A percentile compares a stretch with the other conserved stretches of the same genome.
Evolutionary conservation across 1,284 basidiomycete species (phyloP).

Genomic region (Ceraceosorus bombacis): DNA sequence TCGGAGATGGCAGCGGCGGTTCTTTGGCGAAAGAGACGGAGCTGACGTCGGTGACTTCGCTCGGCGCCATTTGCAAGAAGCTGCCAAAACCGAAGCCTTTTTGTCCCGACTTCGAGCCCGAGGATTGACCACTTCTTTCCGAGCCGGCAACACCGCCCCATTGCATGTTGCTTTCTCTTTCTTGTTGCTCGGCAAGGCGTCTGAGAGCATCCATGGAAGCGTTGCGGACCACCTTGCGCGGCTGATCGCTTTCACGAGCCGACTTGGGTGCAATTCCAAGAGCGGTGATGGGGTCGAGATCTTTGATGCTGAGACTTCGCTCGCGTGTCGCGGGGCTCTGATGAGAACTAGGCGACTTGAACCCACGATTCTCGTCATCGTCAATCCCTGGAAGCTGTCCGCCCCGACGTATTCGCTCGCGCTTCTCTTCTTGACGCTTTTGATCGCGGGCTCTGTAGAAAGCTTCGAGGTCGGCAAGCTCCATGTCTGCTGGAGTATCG

Average conservation of each 20-base stretch:
- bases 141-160: not conserved
- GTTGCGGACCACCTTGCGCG: slow-evolving; percentile 1
- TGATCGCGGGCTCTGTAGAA: slow-evolving; percentile 9
- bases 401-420: slow-evolving; percentile 2
- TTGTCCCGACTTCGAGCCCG: not conserved
- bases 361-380: not conserved
- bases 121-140: not conserved
- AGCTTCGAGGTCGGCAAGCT: slow-evolving; percentile 5
- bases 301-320: not conserved
- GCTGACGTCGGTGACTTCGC: not conserved
- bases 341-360: not conserved
- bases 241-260: slow-evolving; percentile 2
- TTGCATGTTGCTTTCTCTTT: not conserved
- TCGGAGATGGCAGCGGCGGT: not conserved
- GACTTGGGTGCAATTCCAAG: not conserved
- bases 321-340: not conserved
- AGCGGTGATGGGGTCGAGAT: slow-evolving; percentile 5
- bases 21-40: not conserved
- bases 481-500: slow-evolving; percentile 9
- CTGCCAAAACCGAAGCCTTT: not conserved
- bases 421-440: not conserved
- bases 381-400: slow-evolving; percentile 1
- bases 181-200: not conserved
- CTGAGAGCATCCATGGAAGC: slow-evolving; percentile 7
- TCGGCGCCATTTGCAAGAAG: slow-evolving; percentile 11